phyloP scores from a whole-genome alignment of 768 basidiomycete species.

The Calocera viscosa region DNA sequence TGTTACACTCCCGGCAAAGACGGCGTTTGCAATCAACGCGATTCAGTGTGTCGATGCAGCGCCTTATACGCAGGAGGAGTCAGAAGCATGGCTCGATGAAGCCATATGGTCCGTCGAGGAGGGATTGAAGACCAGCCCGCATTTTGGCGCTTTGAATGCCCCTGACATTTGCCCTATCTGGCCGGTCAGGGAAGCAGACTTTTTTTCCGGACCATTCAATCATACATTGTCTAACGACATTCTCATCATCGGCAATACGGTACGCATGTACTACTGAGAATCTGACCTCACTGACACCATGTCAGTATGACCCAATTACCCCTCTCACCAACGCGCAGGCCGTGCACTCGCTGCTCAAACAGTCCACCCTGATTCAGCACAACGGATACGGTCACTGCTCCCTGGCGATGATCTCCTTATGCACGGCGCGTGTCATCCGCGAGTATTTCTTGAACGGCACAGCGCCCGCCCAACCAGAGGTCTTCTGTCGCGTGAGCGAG shows the following conservation, averaged over 20 bases:
- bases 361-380: constrained; percentile 24
- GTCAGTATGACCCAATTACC: constrained; percentile 23
- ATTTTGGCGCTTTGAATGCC: constrained; percentile 3
- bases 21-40: constrained; percentile 22
- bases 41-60: constrained; percentile 26
- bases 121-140: background rate
- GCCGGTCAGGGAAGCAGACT: constrained; percentile 13
- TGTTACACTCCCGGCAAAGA: constrained; percentile 12
- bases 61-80: constrained; percentile 16
- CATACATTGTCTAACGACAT: constrained; percentile 15
- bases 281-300: background rate
- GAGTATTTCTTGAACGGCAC: constrained; percentile 25
- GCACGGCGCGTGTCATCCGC: constrained; percentile 18
- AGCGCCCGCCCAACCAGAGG: constrained; percentile 19
- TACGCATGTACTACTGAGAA: background rate
- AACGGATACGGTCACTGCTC: constrained; percentile 24
- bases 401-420: constrained; percentile 21
- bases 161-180: constrained; percentile 21
- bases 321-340: constrained; percentile 22
- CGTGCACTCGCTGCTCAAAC: constrained; percentile 19
- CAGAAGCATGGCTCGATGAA: constrained; percentile 22
- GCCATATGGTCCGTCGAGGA: constrained; percentile 12
- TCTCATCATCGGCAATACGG: constrained; percentile 18
- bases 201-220: constrained; percentile 19
- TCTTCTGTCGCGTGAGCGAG: constrained; percentile 20